Conservation (phyloP, 2,329 filamentous ascomycete species). For the Endoconidiophora laricicola region DNA sequence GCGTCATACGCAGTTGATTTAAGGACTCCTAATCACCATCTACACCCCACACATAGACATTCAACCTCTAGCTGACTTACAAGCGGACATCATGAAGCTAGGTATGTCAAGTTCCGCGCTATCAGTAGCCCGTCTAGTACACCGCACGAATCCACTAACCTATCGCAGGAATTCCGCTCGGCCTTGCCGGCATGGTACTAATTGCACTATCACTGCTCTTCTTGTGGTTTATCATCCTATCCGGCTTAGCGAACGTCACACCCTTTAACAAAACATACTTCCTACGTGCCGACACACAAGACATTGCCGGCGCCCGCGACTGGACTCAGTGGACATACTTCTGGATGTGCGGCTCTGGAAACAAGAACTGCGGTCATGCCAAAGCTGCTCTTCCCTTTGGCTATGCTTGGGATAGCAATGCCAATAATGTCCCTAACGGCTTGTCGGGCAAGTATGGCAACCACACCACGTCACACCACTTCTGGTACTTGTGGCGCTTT, state of each 20-base stretch:
- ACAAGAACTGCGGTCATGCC: constrained; percentile 46
- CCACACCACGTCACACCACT: constrained; percentile 39
- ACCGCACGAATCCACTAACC: too few species aligned
- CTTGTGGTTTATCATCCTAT: constrained; percentile 43
- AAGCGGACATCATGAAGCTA: too few species aligned
- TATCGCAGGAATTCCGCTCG: not conserved
- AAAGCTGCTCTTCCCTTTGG: constrained; percentile 52
- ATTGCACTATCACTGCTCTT: constrained; percentile 34
- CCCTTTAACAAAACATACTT: constrained; percentile 68
- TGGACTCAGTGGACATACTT: constrained; percentile 82
- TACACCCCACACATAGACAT: too few species aligned
- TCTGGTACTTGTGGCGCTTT: constrained; percentile 79
- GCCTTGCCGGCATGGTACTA: constrained; percentile 24
- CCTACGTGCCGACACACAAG: constrained; percentile 59
- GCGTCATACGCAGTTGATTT: too few species aligned
- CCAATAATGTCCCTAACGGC: constrained; percentile 26
- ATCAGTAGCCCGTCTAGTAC: too few species aligned
- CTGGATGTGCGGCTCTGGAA: constrained; percentile 53
- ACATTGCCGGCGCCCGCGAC: constrained; percentile 50
- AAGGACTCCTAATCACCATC: too few species aligned
- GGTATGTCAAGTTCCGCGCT: too few species aligned
- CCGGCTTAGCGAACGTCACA: constrained; percentile 30
- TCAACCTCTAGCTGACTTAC: too few species aligned
- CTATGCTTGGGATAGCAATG: constrained; percentile 45
- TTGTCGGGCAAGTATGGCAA: constrained; percentile 36